Conservation (phyloP, 495 filamentous ascomycete species). For the Aspergillus olivimuriae region DNA sequence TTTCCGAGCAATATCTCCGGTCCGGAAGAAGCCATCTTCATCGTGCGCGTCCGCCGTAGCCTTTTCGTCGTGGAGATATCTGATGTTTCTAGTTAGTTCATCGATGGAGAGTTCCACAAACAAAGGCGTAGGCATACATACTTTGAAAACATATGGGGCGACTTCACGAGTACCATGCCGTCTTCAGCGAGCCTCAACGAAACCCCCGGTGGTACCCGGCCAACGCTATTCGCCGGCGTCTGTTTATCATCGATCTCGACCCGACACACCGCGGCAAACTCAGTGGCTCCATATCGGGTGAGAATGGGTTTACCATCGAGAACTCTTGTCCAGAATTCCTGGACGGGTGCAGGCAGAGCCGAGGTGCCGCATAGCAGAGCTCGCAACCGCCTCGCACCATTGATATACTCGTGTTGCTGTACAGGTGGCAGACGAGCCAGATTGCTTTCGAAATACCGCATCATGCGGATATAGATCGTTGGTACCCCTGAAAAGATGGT, state of each 20-base stretch:
- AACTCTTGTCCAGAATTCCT: constrained; percentile 38
- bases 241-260: constrained; percentile 24
- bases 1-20: constrained; percentile 40
- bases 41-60: constrained; percentile 20
- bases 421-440: constrained; percentile 1
- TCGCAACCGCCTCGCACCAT: constrained; percentile 31
- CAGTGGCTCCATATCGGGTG: constrained; percentile 42
- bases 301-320: constrained; percentile 29
- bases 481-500: constrained; percentile 46
- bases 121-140: background rate
- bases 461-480: constrained; percentile 46
- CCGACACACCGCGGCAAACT: constrained; percentile 41
- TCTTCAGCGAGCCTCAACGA: constrained; percentile 26
- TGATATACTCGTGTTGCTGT: constrained; percentile 26
- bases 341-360: constrained; percentile 39
- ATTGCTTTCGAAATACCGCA: constrained; percentile 35
- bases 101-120: background rate
- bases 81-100: constrained; percentile 1
- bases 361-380: constrained; percentile 40
- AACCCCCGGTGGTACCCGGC: constrained; percentile 32
- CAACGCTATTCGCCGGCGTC: constrained; percentile 25
- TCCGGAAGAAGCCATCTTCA: constrained; percentile 38
- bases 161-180: constrained; percentile 28
- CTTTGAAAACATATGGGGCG: constrained; percentile 38
- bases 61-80: constrained; percentile 36